Evolutionary conservation across 176 grass and related monocot species (phyloP).

Genomic region (Pontederia paniculata): DNA sequence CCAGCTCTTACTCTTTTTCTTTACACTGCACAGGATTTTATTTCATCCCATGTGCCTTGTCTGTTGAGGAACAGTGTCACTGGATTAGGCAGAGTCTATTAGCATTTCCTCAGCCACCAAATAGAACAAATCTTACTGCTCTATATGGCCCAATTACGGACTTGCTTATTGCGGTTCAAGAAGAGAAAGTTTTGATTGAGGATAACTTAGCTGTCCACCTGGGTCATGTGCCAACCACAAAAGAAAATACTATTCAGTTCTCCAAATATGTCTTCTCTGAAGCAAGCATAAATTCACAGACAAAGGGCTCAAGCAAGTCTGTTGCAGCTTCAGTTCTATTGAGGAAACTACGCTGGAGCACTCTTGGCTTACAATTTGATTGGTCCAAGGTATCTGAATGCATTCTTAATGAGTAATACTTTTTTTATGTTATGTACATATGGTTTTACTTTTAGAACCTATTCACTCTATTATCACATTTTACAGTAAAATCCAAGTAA

Average conservation of each 20-base stretch:
- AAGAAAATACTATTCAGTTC: conserved; percentile 4
- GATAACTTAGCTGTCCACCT: conserved; percentile 17
- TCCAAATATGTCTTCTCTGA: conserved; percentile 34
- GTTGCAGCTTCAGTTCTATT: conserved; percentile 42
- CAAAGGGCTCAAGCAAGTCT: conserved; percentile 20
- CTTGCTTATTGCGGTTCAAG: conserved; percentile 47
- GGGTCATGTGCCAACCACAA: background rate
- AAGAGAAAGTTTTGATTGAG: conserved; percentile 46
- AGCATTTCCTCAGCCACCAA: conserved; percentile 80
- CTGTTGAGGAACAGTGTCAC: conserved; percentile 54
- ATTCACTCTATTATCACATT: too few relatives aligned
- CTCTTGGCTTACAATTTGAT: conserved; percentile 85
- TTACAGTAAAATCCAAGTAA: too few relatives aligned
- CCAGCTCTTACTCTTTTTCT: conserved; percentile 1
- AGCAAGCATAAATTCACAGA: background rate
- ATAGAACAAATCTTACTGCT: conserved; percentile 69
- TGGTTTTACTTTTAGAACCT: too few relatives aligned
- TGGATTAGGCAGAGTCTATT: conserved; percentile 78
- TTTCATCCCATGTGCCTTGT: conserved; percentile 65
- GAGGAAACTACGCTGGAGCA: conserved; percentile 82
- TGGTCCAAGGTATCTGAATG: conserved; percentile 60
- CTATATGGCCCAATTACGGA: conserved; percentile 57
- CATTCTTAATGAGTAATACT: background rate
- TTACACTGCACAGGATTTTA: conserved; percentile 45
- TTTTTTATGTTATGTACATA: too few relatives aligned